A percentile compares a stretch with the other conserved stretches of the same genome.
These are phyloP conservation scores for Bremia lactucae DNA, from an alignment of 352 stramenopile species.

Conservation along the genomic window DNA sequence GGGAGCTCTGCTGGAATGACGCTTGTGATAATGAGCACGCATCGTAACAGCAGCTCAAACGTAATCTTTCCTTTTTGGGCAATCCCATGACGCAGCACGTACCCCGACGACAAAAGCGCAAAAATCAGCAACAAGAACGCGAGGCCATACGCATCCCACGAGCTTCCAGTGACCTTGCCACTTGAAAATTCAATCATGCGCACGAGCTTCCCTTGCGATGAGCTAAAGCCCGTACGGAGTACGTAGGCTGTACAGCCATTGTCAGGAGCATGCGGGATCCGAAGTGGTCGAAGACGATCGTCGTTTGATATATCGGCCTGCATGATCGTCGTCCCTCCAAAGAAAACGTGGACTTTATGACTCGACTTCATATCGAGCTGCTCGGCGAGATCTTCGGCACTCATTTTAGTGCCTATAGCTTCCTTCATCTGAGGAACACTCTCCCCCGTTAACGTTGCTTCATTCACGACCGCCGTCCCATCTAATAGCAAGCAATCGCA, in stretches of 20 bases:
- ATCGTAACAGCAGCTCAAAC: conserved; percentile 95
- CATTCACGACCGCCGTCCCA: conserved; percentile 94
- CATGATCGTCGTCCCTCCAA: conserved; percentile 89
- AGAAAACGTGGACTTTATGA: conserved; percentile 88
- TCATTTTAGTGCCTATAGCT: conserved; percentile 74
- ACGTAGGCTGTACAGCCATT: conserved; percentile 90
- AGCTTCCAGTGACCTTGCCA: conserved; percentile 92
- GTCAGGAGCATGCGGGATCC: conserved; percentile 78
- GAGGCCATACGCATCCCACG: conserved; percentile 92
- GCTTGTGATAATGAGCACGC: conserved; percentile 97
- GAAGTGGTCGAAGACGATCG: conserved; percentile 3
- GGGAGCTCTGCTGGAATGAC: conserved; percentile 97
- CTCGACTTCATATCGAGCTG: conserved; percentile 78
- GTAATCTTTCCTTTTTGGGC: conserved; percentile 86
- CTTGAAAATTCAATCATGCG: conserved; percentile 97
- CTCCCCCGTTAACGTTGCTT: conserved; percentile 98
- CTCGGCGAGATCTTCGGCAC: conserved; percentile 53
- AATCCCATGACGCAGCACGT: conserved; percentile 88
- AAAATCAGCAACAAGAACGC: conserved; percentile 95
- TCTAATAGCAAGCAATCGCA: conserved; percentile 93
- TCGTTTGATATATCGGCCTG: conserved; percentile 52
- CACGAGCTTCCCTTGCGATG: conserved; percentile 95
- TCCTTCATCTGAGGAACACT: conserved; percentile 98
- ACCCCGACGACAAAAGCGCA: conserved; percentile 89
- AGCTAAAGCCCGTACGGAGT: conserved; percentile 95